Base-by-base conservation (phyloP, 345 rosid species). In the Pistacia integerrima region DNA sequence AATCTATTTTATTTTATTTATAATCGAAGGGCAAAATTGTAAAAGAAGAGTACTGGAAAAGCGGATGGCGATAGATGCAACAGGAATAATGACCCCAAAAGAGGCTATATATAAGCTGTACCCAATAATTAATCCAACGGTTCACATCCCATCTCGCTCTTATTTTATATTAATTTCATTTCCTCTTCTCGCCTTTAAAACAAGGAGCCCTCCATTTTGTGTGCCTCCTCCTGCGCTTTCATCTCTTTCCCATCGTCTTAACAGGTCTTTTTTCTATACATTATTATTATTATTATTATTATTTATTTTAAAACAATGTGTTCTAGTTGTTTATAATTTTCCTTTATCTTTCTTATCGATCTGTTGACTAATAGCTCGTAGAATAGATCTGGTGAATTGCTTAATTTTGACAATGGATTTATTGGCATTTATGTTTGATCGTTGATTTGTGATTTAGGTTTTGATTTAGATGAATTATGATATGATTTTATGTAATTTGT, bases 71-170 rank as follows among this genome's bases (percentile, higher is more conserved):
- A 10, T 17, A 28, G 56, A 28, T 2, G 57, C 55, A 4, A 41
- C 66, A 46, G 8, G 17, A 18, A 67, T 20, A 57, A 56, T 36
- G 44, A 73, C 80, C 78, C 56, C 46, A 77, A 65, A 74, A 11
- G 25, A 60, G 57, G 75, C 41, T 55, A 41, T 60, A 0, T 59
- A 9, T 10, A 28, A 28, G 67, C 58, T 49, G 68, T 11, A 48
- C 55, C 70, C 62, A 54, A 64, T 49, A 38, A 64, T 11, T 1
- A 60, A 81, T 79, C 80, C 58, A 75, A 73, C 82, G 80, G 87
- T 67, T 35, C 63, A 77, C 30, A 58, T 67, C 33, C 2, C 72
- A 57, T 77, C 70, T 49, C 36, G 1, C 35, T 36, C 25, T 67
- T 76, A 48, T 57, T 52, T 74, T 68, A 71, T 51, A 51, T n/a